Percentiles rank a stretch among this genome's conserved stretches.
Conservation (phyloP, 179 eudicot species). For the Spergularia azorica region DNA sequence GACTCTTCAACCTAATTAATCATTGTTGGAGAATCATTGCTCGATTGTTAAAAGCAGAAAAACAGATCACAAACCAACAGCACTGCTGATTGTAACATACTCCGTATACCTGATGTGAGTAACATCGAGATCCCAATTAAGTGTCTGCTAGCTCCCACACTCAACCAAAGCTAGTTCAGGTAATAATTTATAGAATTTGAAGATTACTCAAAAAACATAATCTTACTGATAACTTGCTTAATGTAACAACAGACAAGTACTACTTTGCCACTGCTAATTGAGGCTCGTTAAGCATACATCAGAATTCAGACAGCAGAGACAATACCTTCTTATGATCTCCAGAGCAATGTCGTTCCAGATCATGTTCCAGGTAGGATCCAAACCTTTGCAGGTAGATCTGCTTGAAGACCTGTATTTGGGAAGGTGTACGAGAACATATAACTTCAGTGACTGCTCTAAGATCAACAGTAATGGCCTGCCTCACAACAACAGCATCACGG, state of each 20-base stretch:
- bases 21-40: no score
- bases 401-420: slow-evolving; percentile 52
- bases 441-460: slow-evolving; percentile 53
- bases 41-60: neutral
- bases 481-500: slow-evolving; percentile 59
- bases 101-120: no score
- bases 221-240: no score
- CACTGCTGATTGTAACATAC: no score
- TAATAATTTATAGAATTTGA: no score
- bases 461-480: slow-evolving; percentile 45
- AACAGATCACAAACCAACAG: neutral
- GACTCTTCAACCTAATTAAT: no score
- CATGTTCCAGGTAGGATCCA: slow-evolving; percentile 54
- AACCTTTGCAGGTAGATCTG: slow-evolving; percentile 44
- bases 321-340: slow-evolving; percentile 57
- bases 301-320: neutral
- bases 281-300: neutral
- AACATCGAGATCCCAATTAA: no score
- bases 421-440: slow-evolving; percentile 61
- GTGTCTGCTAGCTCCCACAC: no score
- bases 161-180: no score
- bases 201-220: no score
- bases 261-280: neutral
- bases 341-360: slow-evolving; percentile 42
- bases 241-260: neutral